phyloP scores from a whole-genome alignment of 257 asterid genomes.

The Nyctanthes arbortristis region DNA sequence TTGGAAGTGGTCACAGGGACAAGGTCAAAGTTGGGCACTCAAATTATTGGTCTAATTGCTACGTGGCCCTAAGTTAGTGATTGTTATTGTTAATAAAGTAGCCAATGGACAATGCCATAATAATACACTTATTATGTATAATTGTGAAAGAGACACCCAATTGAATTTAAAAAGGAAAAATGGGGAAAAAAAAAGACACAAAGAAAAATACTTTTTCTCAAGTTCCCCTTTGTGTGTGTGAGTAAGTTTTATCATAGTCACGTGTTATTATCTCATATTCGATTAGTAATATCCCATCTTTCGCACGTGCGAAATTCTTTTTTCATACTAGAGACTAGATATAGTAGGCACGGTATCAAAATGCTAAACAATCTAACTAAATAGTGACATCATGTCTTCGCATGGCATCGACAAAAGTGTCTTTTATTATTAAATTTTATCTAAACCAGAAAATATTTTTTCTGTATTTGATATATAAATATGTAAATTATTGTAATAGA shows the following conservation, averaged over 20 bases:
- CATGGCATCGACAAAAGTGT: too few species aligned
- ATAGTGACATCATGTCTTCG: too few species aligned
- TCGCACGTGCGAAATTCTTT: too few species aligned
- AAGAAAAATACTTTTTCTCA: background rate
- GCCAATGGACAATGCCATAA: conserved; percentile 5
- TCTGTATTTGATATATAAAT: background rate
- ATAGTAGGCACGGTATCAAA: too few species aligned
- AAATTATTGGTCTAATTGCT: background rate
- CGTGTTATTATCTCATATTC: conserved; percentile 32
- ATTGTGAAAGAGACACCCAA: conserved; percentile 19
- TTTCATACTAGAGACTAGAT: too few species aligned
- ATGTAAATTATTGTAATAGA: background rate
- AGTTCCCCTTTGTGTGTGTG: conserved; percentile 8
- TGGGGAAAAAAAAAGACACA: background rate
- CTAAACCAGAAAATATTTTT: background rate
- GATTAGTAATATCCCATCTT: too few species aligned
- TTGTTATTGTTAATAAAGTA: background rate
- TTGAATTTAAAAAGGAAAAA: background rate
- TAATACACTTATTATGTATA: background rate
- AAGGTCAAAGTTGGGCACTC: conserved; percentile 21
- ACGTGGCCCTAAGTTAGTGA: background rate
- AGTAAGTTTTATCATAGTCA: conserved; percentile 25
- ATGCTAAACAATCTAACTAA: too few species aligned
- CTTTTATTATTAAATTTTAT: background rate
- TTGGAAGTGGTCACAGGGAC: conserved; percentile 2